Conservation (phyloP, 352 stramenopile genomes). For the Phytophthora syringae region DNA sequence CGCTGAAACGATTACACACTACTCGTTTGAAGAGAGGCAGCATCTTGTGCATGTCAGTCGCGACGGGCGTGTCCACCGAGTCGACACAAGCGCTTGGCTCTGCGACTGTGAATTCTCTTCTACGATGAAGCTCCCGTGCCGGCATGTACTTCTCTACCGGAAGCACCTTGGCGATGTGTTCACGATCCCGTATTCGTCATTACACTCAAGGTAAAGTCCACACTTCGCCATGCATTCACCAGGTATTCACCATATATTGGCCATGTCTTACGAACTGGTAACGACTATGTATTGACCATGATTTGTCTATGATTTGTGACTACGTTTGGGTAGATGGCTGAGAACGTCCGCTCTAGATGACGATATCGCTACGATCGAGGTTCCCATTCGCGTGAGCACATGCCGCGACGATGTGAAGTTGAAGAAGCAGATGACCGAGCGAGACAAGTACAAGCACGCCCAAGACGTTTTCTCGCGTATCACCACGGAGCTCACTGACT, state of each 20-base stretch:
- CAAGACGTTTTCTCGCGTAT: background rate
- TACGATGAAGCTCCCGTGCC: background rate
- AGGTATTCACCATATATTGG: background rate
- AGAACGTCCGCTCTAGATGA: background rate
- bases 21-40: too few relatives aligned
- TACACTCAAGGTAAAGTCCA: background rate
- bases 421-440: background rate
- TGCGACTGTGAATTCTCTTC: background rate
- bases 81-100: background rate
- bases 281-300: background rate
- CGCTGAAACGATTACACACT: too few relatives aligned
- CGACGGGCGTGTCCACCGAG: background rate
- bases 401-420: background rate
- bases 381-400: background rate
- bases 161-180: background rate
- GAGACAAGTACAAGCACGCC: background rate
- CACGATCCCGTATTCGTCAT: background rate
- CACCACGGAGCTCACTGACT: background rate
- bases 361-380: background rate
- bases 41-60: too few relatives aligned
- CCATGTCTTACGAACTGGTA: background rate
- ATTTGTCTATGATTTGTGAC: background rate
- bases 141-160: background rate
- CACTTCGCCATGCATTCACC: background rate
- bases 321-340: background rate